Conservation (phyloP, 495 filamentous ascomycete genomes). For the Aspergillus kassunensis region DNA sequence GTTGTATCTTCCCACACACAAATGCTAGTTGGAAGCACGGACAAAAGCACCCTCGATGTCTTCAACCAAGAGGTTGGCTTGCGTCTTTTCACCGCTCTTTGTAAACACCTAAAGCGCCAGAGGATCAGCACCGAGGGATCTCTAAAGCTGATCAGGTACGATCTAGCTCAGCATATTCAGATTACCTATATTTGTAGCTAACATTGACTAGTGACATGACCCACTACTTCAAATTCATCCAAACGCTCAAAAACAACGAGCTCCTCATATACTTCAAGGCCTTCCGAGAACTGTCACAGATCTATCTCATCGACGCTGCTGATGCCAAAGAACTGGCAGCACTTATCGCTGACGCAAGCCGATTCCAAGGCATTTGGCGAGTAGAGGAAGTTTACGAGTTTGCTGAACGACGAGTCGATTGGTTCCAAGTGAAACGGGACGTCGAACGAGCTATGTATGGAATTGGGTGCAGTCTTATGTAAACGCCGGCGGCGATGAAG, state of each 20-base stretch:
- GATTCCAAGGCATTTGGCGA: constrained; percentile 87
- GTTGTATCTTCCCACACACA: constrained; percentile 82
- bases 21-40: constrained; percentile 88
- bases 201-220: constrained; percentile 75
- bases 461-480: constrained; percentile 86
- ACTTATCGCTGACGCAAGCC: constrained; percentile 86
- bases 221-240: constrained; percentile 81
- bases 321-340: constrained; percentile 94
- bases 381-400: constrained; percentile 98
- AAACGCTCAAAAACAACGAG: constrained; percentile 74
- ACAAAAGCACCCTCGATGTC: constrained; percentile 96
- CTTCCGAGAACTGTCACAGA: constrained; percentile 87
- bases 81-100: constrained; percentile 81
- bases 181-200: constrained; percentile 8
- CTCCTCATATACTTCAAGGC: constrained; percentile 87
- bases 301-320: constrained; percentile 83
- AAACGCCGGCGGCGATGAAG: constrained; percentile 26
- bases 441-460: constrained; percentile 99
- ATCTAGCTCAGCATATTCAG: not conserved
- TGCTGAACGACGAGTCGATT: constrained; percentile 89
- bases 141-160: constrained; percentile 79
- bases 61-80: constrained; percentile 98
- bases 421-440: constrained; percentile 78
- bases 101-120: constrained; percentile 96
- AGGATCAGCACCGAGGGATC: constrained; percentile 86